Percentiles rank a stretch among this genome's conserved stretches.
phyloP scores from a whole-genome alignment of 768 basidiomycete species.

The Phlegmacium glaucopus region DNA sequence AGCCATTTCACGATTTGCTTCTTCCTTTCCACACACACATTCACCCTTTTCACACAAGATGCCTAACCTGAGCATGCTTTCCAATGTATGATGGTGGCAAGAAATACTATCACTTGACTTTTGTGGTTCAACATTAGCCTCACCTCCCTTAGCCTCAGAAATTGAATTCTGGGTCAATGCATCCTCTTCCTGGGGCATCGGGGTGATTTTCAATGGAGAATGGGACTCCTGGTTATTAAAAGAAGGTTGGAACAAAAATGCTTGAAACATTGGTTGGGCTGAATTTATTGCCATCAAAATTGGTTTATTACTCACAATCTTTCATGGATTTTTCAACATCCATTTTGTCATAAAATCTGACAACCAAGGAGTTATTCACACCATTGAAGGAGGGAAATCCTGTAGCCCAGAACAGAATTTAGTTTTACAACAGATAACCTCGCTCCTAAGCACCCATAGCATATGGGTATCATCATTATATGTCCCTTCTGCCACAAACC shows the following conservation, averaged over 20 bases:
- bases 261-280: conserved; percentile 33
- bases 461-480: conserved; percentile 25
- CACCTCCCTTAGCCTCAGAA: no score
- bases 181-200: conserved; percentile 34
- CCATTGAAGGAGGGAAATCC: conserved; percentile 20
- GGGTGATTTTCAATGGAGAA: conserved; percentile 23
- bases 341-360: conserved; percentile 32
- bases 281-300: no score
- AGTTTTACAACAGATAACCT: conserved; percentile 22
- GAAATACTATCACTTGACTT: no score
- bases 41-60: no score
- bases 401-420: conserved; percentile 26
- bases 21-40: no score
- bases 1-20: no score
- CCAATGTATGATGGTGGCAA: no score
- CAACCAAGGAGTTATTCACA: conserved; percentile 30
- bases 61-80: no score
- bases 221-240: conserved; percentile 32
- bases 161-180: conserved; percentile 32
- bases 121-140: no score
- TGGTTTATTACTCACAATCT: conserved; percentile 20
- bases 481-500: conserved; percentile 19
- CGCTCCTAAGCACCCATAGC: conserved; percentile 14
- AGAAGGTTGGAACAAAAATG: conserved; percentile 21
- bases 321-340: conserved; percentile 10